Conservation (phyloP, 73 alveolate species). For the Paramecium biaurelia region DNA sequence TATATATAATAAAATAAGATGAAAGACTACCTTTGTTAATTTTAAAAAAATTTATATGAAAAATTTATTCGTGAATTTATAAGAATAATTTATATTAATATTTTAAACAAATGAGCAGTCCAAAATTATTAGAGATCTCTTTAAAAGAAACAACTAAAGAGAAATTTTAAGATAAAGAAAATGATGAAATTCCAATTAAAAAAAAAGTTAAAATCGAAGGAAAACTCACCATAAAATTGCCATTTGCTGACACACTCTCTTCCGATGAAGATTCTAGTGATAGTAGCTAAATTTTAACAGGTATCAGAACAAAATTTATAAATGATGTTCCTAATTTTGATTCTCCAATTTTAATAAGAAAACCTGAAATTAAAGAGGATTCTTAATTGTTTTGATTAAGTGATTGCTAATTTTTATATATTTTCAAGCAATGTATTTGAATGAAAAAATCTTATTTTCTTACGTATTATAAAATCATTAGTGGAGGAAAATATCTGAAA, state of each 20-base stretch:
- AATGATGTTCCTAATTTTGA: neutral
- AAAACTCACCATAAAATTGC: neutral
- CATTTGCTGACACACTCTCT: neutral
- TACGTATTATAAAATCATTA: neutral
- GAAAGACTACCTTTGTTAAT: neutral
- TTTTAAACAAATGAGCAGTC: neutral
- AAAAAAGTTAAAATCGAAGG: neutral
- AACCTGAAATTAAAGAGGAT: neutral
- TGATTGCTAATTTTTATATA: neutral
- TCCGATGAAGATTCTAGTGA: neutral
- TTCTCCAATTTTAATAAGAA: neutral
- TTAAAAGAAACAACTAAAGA: neutral
- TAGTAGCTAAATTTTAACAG: neutral
- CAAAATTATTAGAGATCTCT: neutral
- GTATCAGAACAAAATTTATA: neutral
- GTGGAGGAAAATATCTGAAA: neutral
- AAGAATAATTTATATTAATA: neutral
- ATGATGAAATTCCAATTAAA: neutral
- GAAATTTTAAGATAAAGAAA: neutral
- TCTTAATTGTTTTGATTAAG: neutral
- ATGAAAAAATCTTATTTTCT: neutral
- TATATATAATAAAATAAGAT: neutral
- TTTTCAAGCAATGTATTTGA: neutral
- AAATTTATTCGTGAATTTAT: neutral
- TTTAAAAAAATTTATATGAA: neutral